Evolutionary conservation across 257 asterid species (phyloP).

Genomic region (Coffea canephora): DNA sequence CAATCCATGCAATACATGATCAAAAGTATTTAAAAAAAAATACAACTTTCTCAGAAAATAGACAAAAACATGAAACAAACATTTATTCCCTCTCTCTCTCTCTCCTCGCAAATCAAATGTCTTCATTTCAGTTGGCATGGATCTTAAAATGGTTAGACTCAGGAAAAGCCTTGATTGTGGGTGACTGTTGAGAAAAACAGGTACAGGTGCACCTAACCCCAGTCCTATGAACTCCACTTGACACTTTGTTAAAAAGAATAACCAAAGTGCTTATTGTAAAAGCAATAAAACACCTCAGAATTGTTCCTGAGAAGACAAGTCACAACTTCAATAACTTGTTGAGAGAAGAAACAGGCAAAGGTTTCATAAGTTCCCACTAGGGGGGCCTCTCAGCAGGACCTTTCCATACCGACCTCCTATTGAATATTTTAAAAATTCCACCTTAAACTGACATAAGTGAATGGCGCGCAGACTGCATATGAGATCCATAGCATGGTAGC

Average conservation of each 20-base stretch:
- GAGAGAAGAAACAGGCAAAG: neutral
- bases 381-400: neutral
- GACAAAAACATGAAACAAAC: too few species aligned
- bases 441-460: neutral
- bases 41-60: neutral
- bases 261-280: neutral
- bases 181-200: too few species aligned
- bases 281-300: neutral
- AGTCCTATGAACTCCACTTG: neutral
- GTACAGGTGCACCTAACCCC: neutral
- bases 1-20: neutral
- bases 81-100: too few species aligned
- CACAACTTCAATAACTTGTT: neutral
- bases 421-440: neutral
- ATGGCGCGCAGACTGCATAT: neutral
- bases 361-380: constrained; percentile 4
- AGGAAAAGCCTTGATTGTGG: too few species aligned
- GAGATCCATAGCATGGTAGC: neutral
- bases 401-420: too few species aligned
- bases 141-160: too few species aligned
- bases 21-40: neutral
- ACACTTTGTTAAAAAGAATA: neutral
- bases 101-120: too few species aligned
- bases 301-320: neutral
- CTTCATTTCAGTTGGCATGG: too few species aligned